These are phyloP conservation scores for Penicillium sp. DNA, from an alignment of 2,329 filamentous ascomycete species.

Conservation along the genomic window DNA sequence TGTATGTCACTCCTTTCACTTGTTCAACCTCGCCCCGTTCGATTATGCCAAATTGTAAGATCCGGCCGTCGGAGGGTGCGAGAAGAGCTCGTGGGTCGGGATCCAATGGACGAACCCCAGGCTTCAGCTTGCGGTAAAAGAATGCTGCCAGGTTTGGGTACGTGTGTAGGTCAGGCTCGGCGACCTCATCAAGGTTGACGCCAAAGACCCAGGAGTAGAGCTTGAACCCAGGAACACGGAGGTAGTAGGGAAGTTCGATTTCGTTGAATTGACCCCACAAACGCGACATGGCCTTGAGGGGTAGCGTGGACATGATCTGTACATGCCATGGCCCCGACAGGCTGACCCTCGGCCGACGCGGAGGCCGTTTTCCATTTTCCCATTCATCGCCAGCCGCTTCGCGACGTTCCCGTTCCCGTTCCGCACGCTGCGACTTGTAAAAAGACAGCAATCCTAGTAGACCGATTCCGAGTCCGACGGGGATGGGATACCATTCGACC, in stretches of 20 bases:
- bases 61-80: slow-evolving; percentile 82
- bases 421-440: slow-evolving; percentile 63
- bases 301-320: slow-evolving; percentile 87
- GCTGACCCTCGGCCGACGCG: slow-evolving; percentile 60
- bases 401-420: slow-evolving; percentile 49
- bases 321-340: slow-evolving; percentile 91
- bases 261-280: slow-evolving; percentile 92
- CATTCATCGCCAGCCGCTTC: slow-evolving; percentile 40
- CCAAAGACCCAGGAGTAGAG: slow-evolving; percentile 88
- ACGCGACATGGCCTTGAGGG: slow-evolving; percentile 83
- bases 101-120: slow-evolving; percentile 79
- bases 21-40: slow-evolving; percentile 94
- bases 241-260: slow-evolving; percentile 77
- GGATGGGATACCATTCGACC: slow-evolving; percentile 87
- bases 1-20: slow-evolving; percentile 98
- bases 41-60: slow-evolving; percentile 89
- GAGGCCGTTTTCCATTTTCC: slow-evolving; percentile 43
- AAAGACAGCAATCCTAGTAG: slow-evolving; percentile 81
- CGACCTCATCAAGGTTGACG: slow-evolving; percentile 83
- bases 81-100: slow-evolving; percentile 74
- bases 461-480: slow-evolving; percentile 76
- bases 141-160: slow-evolving; percentile 94
- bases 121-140: slow-evolving; percentile 93
- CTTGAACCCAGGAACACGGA: slow-evolving; percentile 85
- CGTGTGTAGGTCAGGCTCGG: slow-evolving; percentile 78